Base-by-base conservation (phyloP, 2,329 filamentous ascomycete species). In the Penicillium sp. region DNA sequence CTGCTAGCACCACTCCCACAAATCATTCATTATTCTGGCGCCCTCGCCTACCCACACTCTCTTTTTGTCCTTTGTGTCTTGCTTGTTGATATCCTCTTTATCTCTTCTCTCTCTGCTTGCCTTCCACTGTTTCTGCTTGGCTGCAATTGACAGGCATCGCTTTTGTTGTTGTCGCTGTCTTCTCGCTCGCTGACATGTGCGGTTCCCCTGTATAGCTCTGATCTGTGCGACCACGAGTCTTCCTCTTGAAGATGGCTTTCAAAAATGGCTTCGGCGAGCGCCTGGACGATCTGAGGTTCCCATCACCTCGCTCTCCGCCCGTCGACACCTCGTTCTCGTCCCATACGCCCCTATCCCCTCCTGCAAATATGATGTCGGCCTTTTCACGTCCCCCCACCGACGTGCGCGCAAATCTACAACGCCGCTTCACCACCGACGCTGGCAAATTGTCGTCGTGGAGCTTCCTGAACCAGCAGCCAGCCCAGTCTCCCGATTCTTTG, bases 351-450 rank as follows among this genome's bases (percentile, higher is more conserved):
- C 86, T 89, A 68, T 83, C 85, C 65, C 86, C 89, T 61, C 88
- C 88, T 73, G 82, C 83, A 68, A 80, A 78, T 68, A 84, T 85
- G 68, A 80, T 86, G 71, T 79, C 77, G 49, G 82, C 82, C 63
- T 79, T 82, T 62, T 75, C 79, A 57, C 72, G 78, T 56, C 72
- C 79, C 60, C 72, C 82, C 62, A 82, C 84, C 72, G 90, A 96
- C 69, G 83, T 83, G 63, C 86, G 92, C 74, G 84, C 85, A 61
- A 86, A 86, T 65, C 81, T 97, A 71, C 90, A 92, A 74, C 87
- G 93, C 68, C 88, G 93, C 70, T 97, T 97, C 77, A 97, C 93
- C 62, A 94, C 92, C 57, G 95, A 96, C 77, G 86, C 90, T 76
- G 82, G 90, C 75, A 83, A 91, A 81, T 79, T 93, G 75, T 88